These are phyloP conservation scores for Cyberlindnera xylosilytica DNA, from an alignment of 805 yeast species.

Conservation along the genomic window DNA sequence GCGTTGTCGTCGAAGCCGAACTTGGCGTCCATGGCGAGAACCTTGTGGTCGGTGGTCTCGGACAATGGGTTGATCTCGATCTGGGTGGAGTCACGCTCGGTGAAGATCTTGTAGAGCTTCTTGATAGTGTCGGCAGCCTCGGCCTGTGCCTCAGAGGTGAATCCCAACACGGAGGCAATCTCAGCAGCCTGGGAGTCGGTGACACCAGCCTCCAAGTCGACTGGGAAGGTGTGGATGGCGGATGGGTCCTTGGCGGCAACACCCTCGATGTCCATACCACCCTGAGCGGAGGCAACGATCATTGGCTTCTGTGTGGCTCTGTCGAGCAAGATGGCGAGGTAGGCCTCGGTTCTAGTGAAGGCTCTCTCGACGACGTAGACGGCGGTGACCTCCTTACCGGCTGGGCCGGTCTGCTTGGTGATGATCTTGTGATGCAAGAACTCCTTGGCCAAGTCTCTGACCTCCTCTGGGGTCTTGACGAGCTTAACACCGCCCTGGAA, in stretches of 20 bases:
- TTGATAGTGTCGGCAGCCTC: slow-evolving; percentile 87
- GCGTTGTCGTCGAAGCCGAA: slow-evolving; percentile 98
- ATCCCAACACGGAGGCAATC: slow-evolving; percentile 80
- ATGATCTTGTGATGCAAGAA: slow-evolving; percentile 91
- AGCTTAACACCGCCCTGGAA: slow-evolving; percentile 95
- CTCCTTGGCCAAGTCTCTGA: slow-evolving; percentile 76
- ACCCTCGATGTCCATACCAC: slow-evolving; percentile 99
- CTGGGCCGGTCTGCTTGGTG: slow-evolving; percentile 97
- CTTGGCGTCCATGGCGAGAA: slow-evolving; percentile 98
- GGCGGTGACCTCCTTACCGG: slow-evolving; percentile 95
- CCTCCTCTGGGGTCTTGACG: slow-evolving; percentile 82
- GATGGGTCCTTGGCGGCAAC: slow-evolving; percentile 90
- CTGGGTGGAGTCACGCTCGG: slow-evolving; percentile 94
- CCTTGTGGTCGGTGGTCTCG: slow-evolving; percentile 86
- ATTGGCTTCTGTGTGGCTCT: slow-evolving; percentile 87
- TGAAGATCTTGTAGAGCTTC: slow-evolving; percentile 84
- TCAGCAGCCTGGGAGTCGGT: slow-evolving; percentile 70
- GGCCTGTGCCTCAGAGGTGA: slow-evolving; percentile 68
- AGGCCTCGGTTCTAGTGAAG: slow-evolving; percentile 91
- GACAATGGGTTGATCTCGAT: slow-evolving; percentile 98
- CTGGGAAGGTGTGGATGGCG: slow-evolving; percentile 85
- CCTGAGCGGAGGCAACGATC: slow-evolving; percentile 94
- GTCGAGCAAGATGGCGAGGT: slow-evolving; percentile 91
- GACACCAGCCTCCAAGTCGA: slow-evolving; percentile 76
- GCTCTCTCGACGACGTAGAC: slow-evolving; percentile 95